Evolutionary conservation across 225 moss, liverwort and hornwort genomes (phyloP).

Genomic region (Pseudoscleropodium purum): DNA sequence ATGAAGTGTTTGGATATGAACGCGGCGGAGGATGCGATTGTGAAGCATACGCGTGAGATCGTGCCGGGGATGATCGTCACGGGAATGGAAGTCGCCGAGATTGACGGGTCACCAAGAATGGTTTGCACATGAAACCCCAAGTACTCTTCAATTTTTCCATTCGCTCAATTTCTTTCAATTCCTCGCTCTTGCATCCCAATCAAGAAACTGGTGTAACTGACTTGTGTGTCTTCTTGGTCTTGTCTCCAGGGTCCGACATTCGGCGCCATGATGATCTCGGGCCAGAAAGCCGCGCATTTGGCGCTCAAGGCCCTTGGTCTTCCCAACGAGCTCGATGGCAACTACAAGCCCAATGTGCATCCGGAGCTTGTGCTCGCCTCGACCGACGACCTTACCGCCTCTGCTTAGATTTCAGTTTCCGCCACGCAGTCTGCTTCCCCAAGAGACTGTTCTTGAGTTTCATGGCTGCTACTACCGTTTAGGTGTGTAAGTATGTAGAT

Average conservation of each 20-base stretch:
- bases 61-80: conserved; percentile 97
- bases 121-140: neutral
- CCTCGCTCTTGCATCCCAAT: neutral
- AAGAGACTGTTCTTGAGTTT: neutral
- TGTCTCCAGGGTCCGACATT: conserved; percentile 74
- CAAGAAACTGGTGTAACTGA: neutral
- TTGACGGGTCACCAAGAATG: conserved; percentile 94
- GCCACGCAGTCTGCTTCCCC: neutral
- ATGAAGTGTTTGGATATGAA: conserved; percentile 97
- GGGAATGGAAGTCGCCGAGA: conserved; percentile 96
- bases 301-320: conserved; percentile 73
- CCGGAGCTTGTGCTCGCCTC: conserved; percentile 68
- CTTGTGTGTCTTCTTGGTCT: neutral
- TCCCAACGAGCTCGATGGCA: conserved; percentile 89
- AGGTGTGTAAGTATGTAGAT: conserved; percentile 14
- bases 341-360: conserved; percentile 60
- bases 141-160: neutral
- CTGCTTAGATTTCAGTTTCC: conserved; percentile 23
- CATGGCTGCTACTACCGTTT: neutral
- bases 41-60: conserved; percentile 73
- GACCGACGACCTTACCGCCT: conserved; percentile 56
- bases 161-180: neutral
- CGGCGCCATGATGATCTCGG: conserved; percentile 97
- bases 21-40: conserved; percentile 84
- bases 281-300: conserved; percentile 87